Base-by-base conservation (phyloP, 1,284 basidiomycete genomes). In the Rhizoctonia solani region DNA sequence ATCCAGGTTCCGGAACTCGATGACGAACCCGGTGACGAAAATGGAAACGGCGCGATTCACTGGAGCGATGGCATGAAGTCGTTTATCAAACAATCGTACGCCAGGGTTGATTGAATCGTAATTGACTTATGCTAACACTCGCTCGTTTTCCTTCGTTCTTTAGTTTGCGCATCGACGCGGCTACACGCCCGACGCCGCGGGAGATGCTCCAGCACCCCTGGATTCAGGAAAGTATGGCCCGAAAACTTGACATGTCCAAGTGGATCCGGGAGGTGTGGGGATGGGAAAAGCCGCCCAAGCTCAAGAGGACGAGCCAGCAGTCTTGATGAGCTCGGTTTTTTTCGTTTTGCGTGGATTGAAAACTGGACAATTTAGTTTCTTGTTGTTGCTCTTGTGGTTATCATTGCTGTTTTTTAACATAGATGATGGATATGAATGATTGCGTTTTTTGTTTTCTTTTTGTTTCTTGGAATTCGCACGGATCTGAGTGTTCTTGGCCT, bases 211-310 rank as follows among this genome's bases (percentile, higher is more conserved):
- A 80, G 52, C 96, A 99, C 77, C 90, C 90, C 1, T 98, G 95
- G 89, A 89, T 99, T 71, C 77, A 83, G 54, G 82, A 83, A 68
- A 85, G 86, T 55, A 90, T 93, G 82, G 86, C 87, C 75, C 85
- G 89, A 75, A 90, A 93, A 72, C 87, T 94, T 52, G 88, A 92
- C 72, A 93, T 97, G 86, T 89, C 86, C 11, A 86, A 85, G 72
- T 99, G 95, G 92, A 90, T 99, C 54, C 85, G 89, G 56, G 84
- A 90, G 74, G 88, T 98, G 29, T 95, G 93, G 87, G 88, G 85
- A 58, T 96, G 94, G 93, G 70, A 63, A 27, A 61, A 50, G 44
- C 56, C 41, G 6, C 25, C 37, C n/a, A 32, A 39, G 19, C 29
- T 42, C 21, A 58, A 58, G 21, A 8, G 37, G n/a, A 27, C 37